Conservation (phyloP, 2,329 filamentous ascomycete species). For the Phialemonium atrogriseum region DNA sequence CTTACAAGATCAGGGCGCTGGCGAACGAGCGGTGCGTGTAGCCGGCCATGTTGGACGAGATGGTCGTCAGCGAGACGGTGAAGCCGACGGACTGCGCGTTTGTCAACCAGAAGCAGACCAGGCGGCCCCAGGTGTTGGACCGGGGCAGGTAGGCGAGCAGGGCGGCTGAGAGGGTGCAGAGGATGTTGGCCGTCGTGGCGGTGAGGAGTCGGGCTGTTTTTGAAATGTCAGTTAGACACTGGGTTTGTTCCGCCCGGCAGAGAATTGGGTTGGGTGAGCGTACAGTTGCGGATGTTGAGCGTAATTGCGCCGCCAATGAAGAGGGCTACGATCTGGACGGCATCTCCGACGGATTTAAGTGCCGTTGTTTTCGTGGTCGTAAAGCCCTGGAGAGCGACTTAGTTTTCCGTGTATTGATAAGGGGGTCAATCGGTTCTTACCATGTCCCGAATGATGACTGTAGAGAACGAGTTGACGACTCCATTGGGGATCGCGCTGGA, state of each 20-base stretch:
- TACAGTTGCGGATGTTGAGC: conserved; percentile 22
- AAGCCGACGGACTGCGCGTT: conserved; percentile 28
- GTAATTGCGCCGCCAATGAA: conserved; percentile 24
- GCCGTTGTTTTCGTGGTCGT: conserved; percentile 22
- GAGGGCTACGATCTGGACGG: conserved; percentile 27
- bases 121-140: conserved; percentile 22
- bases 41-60: conserved; percentile 27
- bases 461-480: conserved; percentile 26
- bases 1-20: conserved; percentile 23
- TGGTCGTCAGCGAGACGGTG: conserved; percentile 23
- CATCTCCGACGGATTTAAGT: conserved; percentile 26
- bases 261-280: background rate
- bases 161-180: conserved; percentile 24
- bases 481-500: conserved; percentile 18
- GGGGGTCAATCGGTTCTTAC: no score
- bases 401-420: no score
- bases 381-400: no score
- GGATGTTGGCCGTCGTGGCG: conserved; percentile 22
- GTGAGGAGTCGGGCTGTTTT: conserved; percentile 16
- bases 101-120: conserved; percentile 27
- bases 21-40: conserved; percentile 26
- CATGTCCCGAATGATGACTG: conserved; percentile 24
- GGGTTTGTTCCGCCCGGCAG: no score
- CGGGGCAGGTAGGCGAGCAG: conserved; percentile 24
- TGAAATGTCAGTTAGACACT: no score